phyloP scores from a whole-genome alignment of 2,329 filamentous ascomycete species.

The Neurospora sp. region DNA sequence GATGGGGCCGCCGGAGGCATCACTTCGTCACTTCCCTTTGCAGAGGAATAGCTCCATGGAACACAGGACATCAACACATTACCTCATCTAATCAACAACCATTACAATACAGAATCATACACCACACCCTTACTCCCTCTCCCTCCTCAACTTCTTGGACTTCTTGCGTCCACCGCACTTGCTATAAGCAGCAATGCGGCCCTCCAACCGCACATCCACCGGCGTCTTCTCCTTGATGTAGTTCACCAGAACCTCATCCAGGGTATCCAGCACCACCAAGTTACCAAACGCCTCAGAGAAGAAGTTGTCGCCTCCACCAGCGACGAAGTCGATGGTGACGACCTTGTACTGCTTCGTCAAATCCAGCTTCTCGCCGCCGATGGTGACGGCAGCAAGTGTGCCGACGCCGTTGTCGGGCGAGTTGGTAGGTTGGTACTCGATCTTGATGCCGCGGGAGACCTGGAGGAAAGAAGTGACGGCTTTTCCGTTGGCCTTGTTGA shows the following conservation, averaged over 20 bases:
- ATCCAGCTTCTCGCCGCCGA: slow-evolving; percentile 39
- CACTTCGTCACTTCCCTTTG: not conserved
- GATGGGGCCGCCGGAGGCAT: not conserved
- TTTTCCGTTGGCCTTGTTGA: slow-evolving; percentile 44
- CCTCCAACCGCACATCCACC: slow-evolving; percentile 29
- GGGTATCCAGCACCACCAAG: slow-evolving; percentile 35
- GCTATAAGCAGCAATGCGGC: slow-evolving; percentile 21
- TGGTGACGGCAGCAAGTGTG: slow-evolving; percentile 41
- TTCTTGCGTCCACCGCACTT: not conserved
- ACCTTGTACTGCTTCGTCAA: slow-evolving; percentile 39
- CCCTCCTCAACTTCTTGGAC: not conserved
- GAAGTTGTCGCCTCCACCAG: slow-evolving; percentile 54
- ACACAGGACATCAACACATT: not conserved
- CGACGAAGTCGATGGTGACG: slow-evolving; percentile 54
- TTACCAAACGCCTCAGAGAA: slow-evolving; percentile 20
- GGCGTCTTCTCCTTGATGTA: slow-evolving; percentile 30
- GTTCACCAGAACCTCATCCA: slow-evolving; percentile 38
- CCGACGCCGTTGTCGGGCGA: slow-evolving; percentile 27
- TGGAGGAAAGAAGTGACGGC: slow-evolving; percentile 50
- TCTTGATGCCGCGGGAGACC: slow-evolving; percentile 43
- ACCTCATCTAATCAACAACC: not conserved
- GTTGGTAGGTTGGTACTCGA: slow-evolving; percentile 46
- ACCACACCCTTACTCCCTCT: not conserved
- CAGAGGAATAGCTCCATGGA: not conserved
- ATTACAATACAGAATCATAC: not conserved